Conservation (phyloP, 225 moss, liverwort and hornwort genomes). For the Lunularia cruciata region DNA sequence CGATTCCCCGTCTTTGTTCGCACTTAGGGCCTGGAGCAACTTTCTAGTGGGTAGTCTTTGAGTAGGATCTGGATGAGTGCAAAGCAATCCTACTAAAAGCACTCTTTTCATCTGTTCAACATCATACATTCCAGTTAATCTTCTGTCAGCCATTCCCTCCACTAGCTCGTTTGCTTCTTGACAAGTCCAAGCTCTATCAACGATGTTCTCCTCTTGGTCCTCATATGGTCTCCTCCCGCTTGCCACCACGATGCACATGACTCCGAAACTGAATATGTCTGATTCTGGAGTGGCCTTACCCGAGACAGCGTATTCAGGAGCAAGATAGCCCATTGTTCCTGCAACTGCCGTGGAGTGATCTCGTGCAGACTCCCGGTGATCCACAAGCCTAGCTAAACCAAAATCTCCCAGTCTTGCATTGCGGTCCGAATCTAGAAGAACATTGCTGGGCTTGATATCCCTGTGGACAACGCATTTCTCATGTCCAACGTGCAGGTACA, state of each 20-base stretch:
- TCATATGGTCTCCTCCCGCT: not conserved
- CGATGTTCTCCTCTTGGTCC: not conserved
- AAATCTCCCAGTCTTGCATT: conserved; percentile 80
- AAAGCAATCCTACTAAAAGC: conserved; percentile 11
- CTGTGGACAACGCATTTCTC: conserved; percentile 77
- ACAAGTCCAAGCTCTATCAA: not conserved
- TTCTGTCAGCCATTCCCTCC: not conserved
- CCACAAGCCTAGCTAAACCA: conserved; percentile 70
- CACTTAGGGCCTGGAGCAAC: not conserved
- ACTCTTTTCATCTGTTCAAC: not conserved
- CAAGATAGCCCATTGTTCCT: conserved; percentile 55
- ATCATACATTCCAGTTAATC: not conserved
- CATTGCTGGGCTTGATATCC: conserved; percentile 79
- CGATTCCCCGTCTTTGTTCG: not conserved
- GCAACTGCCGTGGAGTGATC: conserved; percentile 64
- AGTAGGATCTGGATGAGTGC: conserved; percentile 9
- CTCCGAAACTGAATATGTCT: conserved; percentile 20
- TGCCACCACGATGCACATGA: not conserved
- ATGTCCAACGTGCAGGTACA: conserved; percentile 66
- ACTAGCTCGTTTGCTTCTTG: conserved; percentile 9
- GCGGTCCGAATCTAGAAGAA: conserved; percentile 62
- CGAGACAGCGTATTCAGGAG: conserved; percentile 34
- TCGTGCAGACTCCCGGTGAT: conserved; percentile 63
- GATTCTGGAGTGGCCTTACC: conserved; percentile 61
- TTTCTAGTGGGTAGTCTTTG: not conserved